These are phyloP conservation scores for Flaveria floridana DNA, from an alignment of 140 eudicot genomes.

Conservation along the genomic window DNA sequence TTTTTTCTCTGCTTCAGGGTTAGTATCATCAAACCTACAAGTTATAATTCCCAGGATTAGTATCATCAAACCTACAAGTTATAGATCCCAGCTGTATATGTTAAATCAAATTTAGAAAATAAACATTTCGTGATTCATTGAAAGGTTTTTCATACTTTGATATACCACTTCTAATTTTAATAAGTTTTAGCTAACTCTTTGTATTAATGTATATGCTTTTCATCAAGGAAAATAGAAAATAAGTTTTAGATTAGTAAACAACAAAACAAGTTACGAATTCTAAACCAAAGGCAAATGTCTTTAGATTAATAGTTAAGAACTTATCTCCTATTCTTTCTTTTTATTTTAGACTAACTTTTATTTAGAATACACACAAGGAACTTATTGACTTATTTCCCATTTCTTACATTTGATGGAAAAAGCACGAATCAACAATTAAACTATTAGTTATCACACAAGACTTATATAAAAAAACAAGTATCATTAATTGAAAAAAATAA, in stretches of 20 bases:
- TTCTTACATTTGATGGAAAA: neutral
- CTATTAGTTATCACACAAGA: neutral
- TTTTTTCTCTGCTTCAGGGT: conserved; percentile 94
- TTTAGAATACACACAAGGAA: neutral
- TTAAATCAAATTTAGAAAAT: neutral
- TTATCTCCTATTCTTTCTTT: neutral
- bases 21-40: conserved; percentile 87
- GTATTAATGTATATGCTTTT: neutral
- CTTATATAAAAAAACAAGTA: neutral
- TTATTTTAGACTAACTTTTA: neutral
- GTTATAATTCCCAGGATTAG: conserved; percentile 36
- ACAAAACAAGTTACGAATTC: neutral
- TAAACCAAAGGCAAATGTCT: neutral
- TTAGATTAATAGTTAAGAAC: neutral
- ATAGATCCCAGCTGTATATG: neutral
- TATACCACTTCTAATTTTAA: neutral
- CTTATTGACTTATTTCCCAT: neutral
- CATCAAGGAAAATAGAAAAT: neutral
- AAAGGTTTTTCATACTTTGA: neutral
- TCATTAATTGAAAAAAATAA: neutral
- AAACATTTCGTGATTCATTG: neutral
- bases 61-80: conserved; percentile 76
- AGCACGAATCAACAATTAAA: neutral
- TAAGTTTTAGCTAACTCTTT: neutral
- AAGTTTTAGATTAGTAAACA: conserved; percentile 1